Conservation (phyloP, 2,329 filamentous ascomycete species). For the Neocatenulostroma microsporum region DNA sequence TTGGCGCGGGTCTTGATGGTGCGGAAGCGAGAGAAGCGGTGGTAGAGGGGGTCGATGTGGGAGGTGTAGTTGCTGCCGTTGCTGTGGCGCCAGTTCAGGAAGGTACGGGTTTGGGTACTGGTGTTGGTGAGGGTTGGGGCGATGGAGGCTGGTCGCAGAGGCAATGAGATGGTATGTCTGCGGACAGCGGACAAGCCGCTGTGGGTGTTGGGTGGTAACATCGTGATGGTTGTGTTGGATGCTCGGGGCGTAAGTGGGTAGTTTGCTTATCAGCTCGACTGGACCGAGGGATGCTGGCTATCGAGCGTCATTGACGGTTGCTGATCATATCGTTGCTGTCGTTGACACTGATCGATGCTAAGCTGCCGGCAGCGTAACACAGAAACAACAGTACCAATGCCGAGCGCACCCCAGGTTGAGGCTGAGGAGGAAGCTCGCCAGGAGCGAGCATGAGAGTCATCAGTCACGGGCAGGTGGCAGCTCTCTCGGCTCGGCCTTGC, state of each 20-base stretch:
- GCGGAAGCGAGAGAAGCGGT: slow-evolving; percentile 22
- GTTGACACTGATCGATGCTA: no score
- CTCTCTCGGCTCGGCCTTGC: no score
- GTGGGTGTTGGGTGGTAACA: not conserved
- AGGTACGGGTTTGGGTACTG: slow-evolving; percentile 11
- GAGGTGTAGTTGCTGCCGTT: slow-evolving; percentile 20
- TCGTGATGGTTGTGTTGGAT: not conserved
- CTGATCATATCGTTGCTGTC: no score
- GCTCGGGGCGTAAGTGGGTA: no score
- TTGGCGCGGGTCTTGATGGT: slow-evolving; percentile 26
- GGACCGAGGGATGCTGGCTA: no score
- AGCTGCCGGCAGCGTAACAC: not conserved
- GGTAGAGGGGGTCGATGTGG: slow-evolving; percentile 26
- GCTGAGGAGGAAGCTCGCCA: no score
- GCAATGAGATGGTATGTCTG: slow-evolving; percentile 1
- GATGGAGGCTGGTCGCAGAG: slow-evolving; percentile 11
- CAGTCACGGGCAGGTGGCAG: not conserved
- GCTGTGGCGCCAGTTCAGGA: slow-evolving; percentile 21
- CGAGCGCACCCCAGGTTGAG: no score
- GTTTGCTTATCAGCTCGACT: no score
- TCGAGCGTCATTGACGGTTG: not conserved
- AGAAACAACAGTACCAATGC: not conserved
- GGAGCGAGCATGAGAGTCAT: not conserved
- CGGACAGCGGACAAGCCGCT: not conserved
- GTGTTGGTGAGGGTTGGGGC: slow-evolving; percentile 11